Evolutionary conservation across 1,284 basidiomycete genomes (phyloP), one percentile per base, ranked within the genome.

Genomic region (Abortiporus biennis): DNA sequence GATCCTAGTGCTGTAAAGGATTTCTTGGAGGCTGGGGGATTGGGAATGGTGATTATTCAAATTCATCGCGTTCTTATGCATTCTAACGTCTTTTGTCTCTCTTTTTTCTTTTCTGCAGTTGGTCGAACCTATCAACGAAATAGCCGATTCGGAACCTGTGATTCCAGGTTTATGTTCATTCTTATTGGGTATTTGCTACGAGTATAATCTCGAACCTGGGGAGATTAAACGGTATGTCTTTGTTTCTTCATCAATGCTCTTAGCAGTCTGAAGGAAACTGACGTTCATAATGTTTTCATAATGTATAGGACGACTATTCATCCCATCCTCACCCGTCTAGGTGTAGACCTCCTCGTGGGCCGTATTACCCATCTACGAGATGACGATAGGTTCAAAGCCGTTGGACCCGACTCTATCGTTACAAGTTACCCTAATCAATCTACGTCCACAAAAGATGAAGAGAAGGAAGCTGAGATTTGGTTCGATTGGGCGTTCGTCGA

Each of bases 401-500:
- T 97, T 32, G 86, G 85, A 0, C 94, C 95, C 0, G 92, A 96
- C 47, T 67, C 66, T 11, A 68, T 78, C 39, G 79, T 86, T 11
- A 56, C 79, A 15, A 56, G 69, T 15, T 74, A 72, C 43, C 72
- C 76, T 21, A 56, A 62, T 13, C 47, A 46, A 22, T 64, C 43
- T 4, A 38, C 47, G 30, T 46, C 54, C 19, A 55, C 66, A 32
- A 44, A 47, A 19, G 55, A 62, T 24, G 62, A 61, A 21, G 64
- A 74, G 39, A 76, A 76, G 48, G 86, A 89, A 51, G 79, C 79
- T n/a, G 94, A 94, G 59, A 70, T 97, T 24, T 99, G 94, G 95
- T 91, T 99, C 58, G 93, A 98, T 59, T 98, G 93, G 92, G 78
- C 84, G 2, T 99, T 98, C 65, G 84, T 97, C n/a, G 95, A 99